Evolutionary conservation across 148 eudicot genomes (phyloP), one percentile per base, ranked within the genome.

Genomic region (Chenopodium formosanum): DNA sequence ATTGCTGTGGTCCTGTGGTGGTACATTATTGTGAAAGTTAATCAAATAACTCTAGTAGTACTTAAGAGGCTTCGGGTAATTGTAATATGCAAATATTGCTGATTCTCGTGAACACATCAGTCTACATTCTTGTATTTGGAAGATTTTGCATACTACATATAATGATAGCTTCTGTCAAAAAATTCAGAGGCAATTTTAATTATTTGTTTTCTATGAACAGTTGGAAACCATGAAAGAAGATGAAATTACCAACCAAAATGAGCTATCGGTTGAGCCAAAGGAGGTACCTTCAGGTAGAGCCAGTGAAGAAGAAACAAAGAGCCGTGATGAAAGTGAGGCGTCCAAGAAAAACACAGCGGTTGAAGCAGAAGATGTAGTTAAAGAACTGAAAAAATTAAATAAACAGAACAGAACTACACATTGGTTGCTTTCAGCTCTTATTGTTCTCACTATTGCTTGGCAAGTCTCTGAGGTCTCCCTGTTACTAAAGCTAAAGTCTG

Each of bases 381-480:
- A 84, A 88, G 89, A 91, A 81, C 84, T 93, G n/a, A 88, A 85
- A 70, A 77, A 89, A 29, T 75, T 94, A 31, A 79, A 83, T 87
- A 91, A 81, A 84, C 98, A 94, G 86, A 94, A 93, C 83, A 82
- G 58, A 9, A 81, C 84, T 12, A 94, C 97, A 1, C 95, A 94
- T 47, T 86, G 90, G 76, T 91, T 94, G 74, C 85, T 94, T 44
- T 86, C 93, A 16, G 88, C 80, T 48, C 78, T 91, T 79, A 88
- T 94, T 34, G 69, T 89, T 32, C 82, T 94, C 71, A 92, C 95
- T 0, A n/a, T 90, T n/a, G 85, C 82, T 9, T 94, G 94, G 93
- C 98, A 94, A 70, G 74, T 92, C 66, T 90, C 92, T 8, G 96
- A 92, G 78, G 83, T 89, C 64, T 82, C 94, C 7, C 80, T 92